phyloP scores from a whole-genome alignment of 2,329 filamentous ascomycete genomes.

The Fusarium transvaalense region DNA sequence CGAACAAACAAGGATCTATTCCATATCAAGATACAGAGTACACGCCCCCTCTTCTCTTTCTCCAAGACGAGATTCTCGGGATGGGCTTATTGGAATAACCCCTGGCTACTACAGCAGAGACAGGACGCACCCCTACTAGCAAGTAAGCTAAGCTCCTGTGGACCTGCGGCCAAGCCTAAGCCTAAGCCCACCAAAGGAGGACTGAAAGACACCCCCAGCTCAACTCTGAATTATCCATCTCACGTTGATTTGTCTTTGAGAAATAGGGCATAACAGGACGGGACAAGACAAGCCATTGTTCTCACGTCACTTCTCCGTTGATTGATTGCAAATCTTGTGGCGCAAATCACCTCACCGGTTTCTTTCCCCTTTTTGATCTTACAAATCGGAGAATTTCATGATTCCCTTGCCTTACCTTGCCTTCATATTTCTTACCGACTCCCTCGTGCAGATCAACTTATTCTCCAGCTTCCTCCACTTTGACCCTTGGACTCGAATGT shows the following conservation, averaged over 20 bases:
- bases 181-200: conserved; percentile 21
- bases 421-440: conserved; percentile 31
- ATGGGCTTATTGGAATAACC: conserved; percentile 41
- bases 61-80: conserved; percentile 15
- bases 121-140: conserved; percentile 24
- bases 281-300: conserved; percentile 18
- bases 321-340: conserved; percentile 47
- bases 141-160: conserved; percentile 15
- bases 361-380: conserved; percentile 30
- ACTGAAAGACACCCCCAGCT: conserved; percentile 22
- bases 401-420: conserved; percentile 1
- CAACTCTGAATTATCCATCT: background rate
- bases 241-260: conserved; percentile 10
- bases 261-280: conserved; percentile 19
- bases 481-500: conserved; percentile 12
- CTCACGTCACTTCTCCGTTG: conserved; percentile 24
- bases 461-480: conserved; percentile 30
- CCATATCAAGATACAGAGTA: background rate
- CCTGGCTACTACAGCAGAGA: conserved; percentile 23
- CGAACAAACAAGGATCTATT: conserved; percentile 10
- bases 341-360: conserved; percentile 47
- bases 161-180: conserved; percentile 17
- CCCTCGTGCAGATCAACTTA: conserved; percentile 32
- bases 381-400: conserved; percentile 34
- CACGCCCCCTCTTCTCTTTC: conserved; percentile 18